Percentiles rank a stretch among this genome's conserved stretches.
phyloP scores from a whole-genome alignment of 2,329 filamentous ascomycete species.

The Stemphylium lycopersici region DNA sequence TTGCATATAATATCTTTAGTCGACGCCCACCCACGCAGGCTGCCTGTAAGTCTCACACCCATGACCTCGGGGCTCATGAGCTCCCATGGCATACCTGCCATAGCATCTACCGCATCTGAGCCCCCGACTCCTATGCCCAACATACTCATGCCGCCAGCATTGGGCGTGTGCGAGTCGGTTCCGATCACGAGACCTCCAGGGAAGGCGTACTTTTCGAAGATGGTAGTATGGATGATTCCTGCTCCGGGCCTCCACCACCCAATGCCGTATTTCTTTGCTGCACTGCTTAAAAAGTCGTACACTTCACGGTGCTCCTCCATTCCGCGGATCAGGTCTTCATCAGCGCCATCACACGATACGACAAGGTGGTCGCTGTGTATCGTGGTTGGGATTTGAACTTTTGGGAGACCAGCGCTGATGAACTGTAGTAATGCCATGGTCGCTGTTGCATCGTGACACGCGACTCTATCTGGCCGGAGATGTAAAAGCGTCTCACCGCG shows the following conservation, averaged over 20 bases:
- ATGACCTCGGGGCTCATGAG: constrained; percentile 41
- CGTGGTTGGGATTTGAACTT: constrained; percentile 49
- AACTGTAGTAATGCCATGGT: constrained; percentile 54
- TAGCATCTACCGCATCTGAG: constrained; percentile 28
- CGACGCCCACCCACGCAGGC: constrained; percentile 40
- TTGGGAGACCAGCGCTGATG: constrained; percentile 50
- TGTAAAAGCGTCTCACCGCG: too few species aligned
- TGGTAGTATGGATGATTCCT: too few species aligned
- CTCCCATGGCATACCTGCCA: constrained; percentile 29
- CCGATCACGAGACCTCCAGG: constrained; percentile 48
- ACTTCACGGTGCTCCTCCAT: too few species aligned
- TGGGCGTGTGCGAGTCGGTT: constrained; percentile 49
- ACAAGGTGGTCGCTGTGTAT: constrained; percentile 52
- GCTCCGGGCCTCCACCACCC: too few species aligned
- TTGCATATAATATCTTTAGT: constrained; percentile 50
- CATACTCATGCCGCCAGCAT: constrained; percentile 48
- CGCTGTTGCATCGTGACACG: constrained; percentile 41
- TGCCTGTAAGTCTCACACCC: constrained; percentile 41
- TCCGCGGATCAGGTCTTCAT: constrained; percentile 12
- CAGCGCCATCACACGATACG: constrained; percentile 43
- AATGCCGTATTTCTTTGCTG: too few species aligned
- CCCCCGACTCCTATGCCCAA: constrained; percentile 44
- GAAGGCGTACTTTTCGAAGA: constrained; percentile 19
- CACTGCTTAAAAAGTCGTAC: too few species aligned
- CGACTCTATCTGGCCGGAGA: too few species aligned